Evolutionary conservation across 2,329 filamentous ascomycete species (phyloP), one percentile per base, ranked within the genome.

Genomic region (Fusarium odoratissimum): DNA sequence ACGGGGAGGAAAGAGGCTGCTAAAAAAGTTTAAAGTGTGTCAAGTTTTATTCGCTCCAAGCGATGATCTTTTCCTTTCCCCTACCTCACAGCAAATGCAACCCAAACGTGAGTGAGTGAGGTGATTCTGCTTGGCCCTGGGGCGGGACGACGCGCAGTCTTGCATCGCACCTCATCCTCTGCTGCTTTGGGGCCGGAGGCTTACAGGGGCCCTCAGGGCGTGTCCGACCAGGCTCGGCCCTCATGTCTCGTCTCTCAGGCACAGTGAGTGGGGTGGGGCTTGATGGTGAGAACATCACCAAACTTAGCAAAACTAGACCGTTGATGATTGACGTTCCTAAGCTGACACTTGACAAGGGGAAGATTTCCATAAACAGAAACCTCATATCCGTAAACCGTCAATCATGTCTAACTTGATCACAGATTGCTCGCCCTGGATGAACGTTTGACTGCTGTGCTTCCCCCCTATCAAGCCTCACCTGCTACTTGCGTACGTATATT

Each of bases 341-440:
- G 58, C 46, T 31, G 33, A 38, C 23, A 58, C 44, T 54, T 44
- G 48, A 55, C 63, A 49, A 45, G 57, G 35, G 44, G 30, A 35
- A n/a, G 23, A 13, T 55, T 62, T 33, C 35, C 60, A 59, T 62
- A 33, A 62, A 46, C 62, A 42, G 28, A 57, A 40, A 44, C 59
- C 48, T 62, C 57, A 31, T 55, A 44, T 68, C 45, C 45, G n/a
- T 33, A 51, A 25, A 46, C 35, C 16, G 64, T 38, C 52, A 58
- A 69, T 60, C 67, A 71, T 46, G 31, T 58, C 67, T 61, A 10
- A 31, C 62, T 69, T 69, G 28, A 73, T 70, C 45, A 25, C 16
- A 37, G 48, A 23, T 30, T 35, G 46, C 28, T 52, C 52, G 57
- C 68, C 67, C 46, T 46, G 33, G n/a, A 51, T 42, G 14, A 54